Evolutionary conservation across 1,284 basidiomycete genomes (phyloP).

Genomic region (Cryptococcus deneoformans): DNA sequence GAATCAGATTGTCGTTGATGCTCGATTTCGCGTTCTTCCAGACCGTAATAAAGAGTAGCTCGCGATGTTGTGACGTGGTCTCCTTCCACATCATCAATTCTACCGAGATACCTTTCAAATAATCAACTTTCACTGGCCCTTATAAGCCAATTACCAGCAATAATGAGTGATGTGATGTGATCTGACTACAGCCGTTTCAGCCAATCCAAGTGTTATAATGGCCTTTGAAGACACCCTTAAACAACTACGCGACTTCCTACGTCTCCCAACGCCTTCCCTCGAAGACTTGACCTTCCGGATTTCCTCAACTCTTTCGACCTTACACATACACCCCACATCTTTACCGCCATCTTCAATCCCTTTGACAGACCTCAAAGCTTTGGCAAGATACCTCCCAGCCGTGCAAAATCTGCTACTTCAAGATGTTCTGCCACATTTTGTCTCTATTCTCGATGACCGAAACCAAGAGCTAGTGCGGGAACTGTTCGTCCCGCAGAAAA

Average conservation of each 20-base stretch:
- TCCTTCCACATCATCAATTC: too few relatives aligned
- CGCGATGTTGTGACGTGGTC: too few relatives aligned
- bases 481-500: constrained; percentile 28
- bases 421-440: constrained; percentile 65
- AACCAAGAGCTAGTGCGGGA: constrained; percentile 20
- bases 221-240: constrained; percentile 6
- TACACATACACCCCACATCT: constrained; percentile 21
- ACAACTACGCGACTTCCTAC: constrained; percentile 28
- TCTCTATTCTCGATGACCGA: constrained; percentile 56
- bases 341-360: neutral
- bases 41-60: too few relatives aligned
- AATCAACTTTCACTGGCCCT: too few relatives aligned
- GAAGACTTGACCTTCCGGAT: constrained; percentile 24
- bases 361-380: constrained; percentile 5
- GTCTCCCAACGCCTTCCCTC: constrained; percentile 13
- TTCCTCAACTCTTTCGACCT: constrained; percentile 16
- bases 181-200: neutral
- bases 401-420: constrained; percentile 30
- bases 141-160: neutral
- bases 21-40: too few relatives aligned
- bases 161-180: neutral
- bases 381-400: constrained; percentile 27
- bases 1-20: too few relatives aligned
- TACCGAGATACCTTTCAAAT: too few relatives aligned
- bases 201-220: neutral